These are phyloP conservation scores for Aureobasidium sp. DNA, from an alignment of 2,329 filamentous ascomycete species.

Conservation along the genomic window DNA sequence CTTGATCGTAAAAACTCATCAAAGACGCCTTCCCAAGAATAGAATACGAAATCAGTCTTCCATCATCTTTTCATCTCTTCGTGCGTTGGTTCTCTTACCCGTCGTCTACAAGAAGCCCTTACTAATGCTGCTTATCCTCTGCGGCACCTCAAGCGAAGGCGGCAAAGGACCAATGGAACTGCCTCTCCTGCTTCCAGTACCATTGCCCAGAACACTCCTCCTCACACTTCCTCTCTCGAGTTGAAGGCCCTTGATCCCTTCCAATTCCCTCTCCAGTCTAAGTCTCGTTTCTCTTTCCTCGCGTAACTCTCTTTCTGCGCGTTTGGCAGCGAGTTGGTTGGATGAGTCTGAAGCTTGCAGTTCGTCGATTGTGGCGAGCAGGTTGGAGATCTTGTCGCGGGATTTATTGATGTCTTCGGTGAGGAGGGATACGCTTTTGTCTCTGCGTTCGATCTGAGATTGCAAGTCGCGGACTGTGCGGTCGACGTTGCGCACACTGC, in stretches of 20 bases:
- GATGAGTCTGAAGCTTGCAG: slow-evolving; percentile 79
- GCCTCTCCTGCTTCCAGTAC: slow-evolving; percentile 32
- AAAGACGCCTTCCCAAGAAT: not conserved
- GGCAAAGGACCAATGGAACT: slow-evolving; percentile 32
- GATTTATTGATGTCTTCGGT: slow-evolving; percentile 76
- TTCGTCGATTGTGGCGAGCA: slow-evolving; percentile 87
- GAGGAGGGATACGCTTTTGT: slow-evolving; percentile 73
- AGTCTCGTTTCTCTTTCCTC: slow-evolving; percentile 79
- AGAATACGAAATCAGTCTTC: not conserved
- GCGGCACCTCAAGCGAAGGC: slow-evolving; percentile 27
- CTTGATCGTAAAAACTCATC: not conserved
- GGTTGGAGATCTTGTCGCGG: slow-evolving; percentile 83
- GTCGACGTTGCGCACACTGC: slow-evolving; percentile 85
- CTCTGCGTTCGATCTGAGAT: slow-evolving; percentile 82
- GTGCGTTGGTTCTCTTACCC: not conserved
- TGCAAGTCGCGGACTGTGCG: slow-evolving; percentile 90
- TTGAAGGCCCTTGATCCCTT: slow-evolving; percentile 66
- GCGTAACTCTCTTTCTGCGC: slow-evolving; percentile 80
- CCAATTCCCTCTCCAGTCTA: slow-evolving; percentile 79
- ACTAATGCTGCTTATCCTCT: slow-evolving; percentile 35
- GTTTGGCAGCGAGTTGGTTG: slow-evolving; percentile 70
- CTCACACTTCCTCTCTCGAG: slow-evolving; percentile 47
- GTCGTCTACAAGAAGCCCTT: slow-evolving; percentile 42
- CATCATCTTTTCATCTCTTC: not conserved
- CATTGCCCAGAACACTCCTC: slow-evolving; percentile 29